phyloP scores from a whole-genome alignment of 2,329 filamentous ascomycete species.

The Septoria linicola region DNA sequence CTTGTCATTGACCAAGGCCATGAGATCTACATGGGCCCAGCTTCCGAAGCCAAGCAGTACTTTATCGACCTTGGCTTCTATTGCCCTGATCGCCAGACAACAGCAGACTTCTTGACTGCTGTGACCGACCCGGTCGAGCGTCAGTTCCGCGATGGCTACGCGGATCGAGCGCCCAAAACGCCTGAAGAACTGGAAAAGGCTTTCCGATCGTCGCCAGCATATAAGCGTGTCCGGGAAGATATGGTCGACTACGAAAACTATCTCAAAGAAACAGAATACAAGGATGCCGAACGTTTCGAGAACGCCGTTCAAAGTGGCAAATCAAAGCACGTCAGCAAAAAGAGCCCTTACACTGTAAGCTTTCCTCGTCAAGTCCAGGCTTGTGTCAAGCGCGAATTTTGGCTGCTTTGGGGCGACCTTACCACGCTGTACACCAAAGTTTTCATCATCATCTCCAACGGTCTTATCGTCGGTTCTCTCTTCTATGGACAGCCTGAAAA shows the following conservation, averaged over 20 bases:
- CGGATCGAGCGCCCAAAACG: constrained; percentile 67
- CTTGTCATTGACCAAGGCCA: constrained; percentile 72
- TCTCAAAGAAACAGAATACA: constrained; percentile 57
- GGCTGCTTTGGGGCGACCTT: constrained; percentile 73
- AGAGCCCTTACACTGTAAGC: constrained; percentile 74
- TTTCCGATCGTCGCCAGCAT: constrained; percentile 64
- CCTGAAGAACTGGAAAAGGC: constrained; percentile 66
- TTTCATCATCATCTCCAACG: constrained; percentile 73
- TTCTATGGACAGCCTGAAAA: constrained; percentile 67
- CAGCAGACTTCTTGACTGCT: constrained; percentile 74
- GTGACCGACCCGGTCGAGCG: constrained; percentile 72
- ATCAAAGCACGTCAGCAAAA: constrained; percentile 63
- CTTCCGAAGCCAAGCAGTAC: constrained; percentile 61
- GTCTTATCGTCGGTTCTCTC: constrained; percentile 72
- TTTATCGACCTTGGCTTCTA: constrained; percentile 66
- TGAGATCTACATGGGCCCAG: constrained; percentile 65
- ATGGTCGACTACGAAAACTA: constrained; percentile 61
- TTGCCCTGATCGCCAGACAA: constrained; percentile 63
- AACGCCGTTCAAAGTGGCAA: constrained; percentile 61
- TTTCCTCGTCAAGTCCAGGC: constrained; percentile 69
- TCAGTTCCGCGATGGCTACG: constrained; percentile 63
- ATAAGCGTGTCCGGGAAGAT: constrained; percentile 60
- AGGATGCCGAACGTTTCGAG: constrained; percentile 63
- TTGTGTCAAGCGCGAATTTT: constrained; percentile 71
- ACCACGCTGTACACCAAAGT: constrained; percentile 75